Evolutionary conservation across 2,329 filamentous ascomycete genomes (phyloP).

Genomic region (Aspergillus sp.): DNA sequence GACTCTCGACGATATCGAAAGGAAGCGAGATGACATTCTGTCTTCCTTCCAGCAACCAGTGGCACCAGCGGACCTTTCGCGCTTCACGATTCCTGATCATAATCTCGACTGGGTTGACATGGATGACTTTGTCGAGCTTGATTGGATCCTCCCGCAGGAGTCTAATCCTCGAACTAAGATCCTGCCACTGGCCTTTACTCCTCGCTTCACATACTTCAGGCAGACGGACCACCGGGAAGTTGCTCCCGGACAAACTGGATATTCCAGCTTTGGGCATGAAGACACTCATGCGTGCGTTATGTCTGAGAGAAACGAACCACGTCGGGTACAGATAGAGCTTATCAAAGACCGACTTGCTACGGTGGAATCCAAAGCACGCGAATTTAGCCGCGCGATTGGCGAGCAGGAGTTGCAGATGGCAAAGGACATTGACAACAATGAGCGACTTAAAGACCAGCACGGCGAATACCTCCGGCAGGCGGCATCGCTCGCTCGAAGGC

Average conservation of each 20-base stretch:
- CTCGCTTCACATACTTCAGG: constrained; percentile 95
- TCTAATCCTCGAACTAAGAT: constrained; percentile 93
- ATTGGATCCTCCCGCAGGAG: constrained; percentile 91
- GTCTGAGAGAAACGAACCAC: constrained; percentile 84
- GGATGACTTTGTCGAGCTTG: constrained; percentile 98
- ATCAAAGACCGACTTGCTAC: constrained; percentile 78
- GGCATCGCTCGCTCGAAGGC: constrained; percentile 57
- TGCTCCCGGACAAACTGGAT: constrained; percentile 72
- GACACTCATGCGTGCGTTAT: constrained; percentile 94
- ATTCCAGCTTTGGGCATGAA: constrained; percentile 89
- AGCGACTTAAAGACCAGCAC: constrained; percentile 42
- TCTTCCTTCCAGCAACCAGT: constrained; percentile 56
- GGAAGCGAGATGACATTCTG: constrained; percentile 57
- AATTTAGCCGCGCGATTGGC: constrained; percentile 70
- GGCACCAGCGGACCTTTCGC: constrained; percentile 65
- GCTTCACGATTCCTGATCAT: constrained; percentile 92
- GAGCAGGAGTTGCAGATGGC: constrained; percentile 69
- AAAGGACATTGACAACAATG: constrained; percentile 54
- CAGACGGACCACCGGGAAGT: constrained; percentile 88
- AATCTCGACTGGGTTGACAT: constrained; percentile 98
- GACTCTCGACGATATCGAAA: constrained; percentile 71
- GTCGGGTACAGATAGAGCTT: constrained; percentile 81
- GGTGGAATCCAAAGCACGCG: constrained; percentile 73
- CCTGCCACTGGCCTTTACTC: constrained; percentile 84
- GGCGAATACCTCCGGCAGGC: constrained; percentile 57